phyloP scores from a whole-genome alignment of 2,329 filamentous ascomycete genomes.

The Curvularia hawaiiensis region DNA sequence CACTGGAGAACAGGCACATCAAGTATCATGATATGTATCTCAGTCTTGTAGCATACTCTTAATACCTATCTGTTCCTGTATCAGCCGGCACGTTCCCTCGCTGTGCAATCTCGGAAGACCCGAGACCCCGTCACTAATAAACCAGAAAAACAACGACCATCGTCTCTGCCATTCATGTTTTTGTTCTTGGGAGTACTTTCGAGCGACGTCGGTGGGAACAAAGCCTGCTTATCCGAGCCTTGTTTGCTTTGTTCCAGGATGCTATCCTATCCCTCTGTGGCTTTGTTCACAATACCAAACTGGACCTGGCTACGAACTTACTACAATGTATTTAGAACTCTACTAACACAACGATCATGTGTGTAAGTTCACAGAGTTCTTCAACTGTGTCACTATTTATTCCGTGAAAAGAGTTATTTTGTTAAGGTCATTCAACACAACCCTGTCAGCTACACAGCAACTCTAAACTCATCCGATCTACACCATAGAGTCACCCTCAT shows the following conservation, averaged over 20 bases:
- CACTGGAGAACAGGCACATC: not conserved
- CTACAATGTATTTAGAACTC: slow-evolving; percentile 11
- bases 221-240: slow-evolving; percentile 5
- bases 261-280: slow-evolving; percentile 2
- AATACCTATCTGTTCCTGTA: slow-evolving; percentile 17
- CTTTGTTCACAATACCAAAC: slow-evolving; percentile 11
- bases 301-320: slow-evolving; percentile 4
- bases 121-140: not conserved
- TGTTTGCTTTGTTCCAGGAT: not conserved
- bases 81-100: not conserved
- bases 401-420: not conserved
- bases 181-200: not conserved
- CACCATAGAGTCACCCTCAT: not conserved
- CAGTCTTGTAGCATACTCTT: slow-evolving; percentile 20
- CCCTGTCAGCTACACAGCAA: not conserved
- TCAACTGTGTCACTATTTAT: not conserved
- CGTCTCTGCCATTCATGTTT: not conserved
- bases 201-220: not conserved
- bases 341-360: not conserved
- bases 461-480: not conserved
- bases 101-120: not conserved
- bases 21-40: slow-evolving; percentile 12
- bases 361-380: not conserved
- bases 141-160: not conserved
- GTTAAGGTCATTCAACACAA: not conserved